phyloP scores from a whole-genome alignment of 805 yeast species.

The Pichia eremophila region DNA sequence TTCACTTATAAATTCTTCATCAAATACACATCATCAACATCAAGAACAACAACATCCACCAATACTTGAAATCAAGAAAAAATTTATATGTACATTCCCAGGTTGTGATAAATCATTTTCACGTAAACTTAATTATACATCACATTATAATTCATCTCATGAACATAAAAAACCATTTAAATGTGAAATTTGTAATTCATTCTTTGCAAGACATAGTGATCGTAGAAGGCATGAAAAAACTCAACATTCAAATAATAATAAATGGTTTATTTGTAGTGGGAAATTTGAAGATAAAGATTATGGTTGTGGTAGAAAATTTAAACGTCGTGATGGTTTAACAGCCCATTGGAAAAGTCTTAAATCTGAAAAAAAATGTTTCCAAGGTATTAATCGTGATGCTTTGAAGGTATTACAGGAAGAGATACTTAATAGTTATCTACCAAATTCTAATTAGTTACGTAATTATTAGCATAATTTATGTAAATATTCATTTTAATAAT shows the following conservation, averaged over 20 bases:
- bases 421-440: neutral
- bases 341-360: slow-evolving; percentile 30
- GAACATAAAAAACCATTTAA: slow-evolving; percentile 26
- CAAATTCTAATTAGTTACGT: too few relatives aligned
- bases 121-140: slow-evolving; percentile 25
- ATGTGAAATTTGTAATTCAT: slow-evolving; percentile 22
- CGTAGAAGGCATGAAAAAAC: slow-evolving; percentile 27
- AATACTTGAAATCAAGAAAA: slow-evolving; percentile 1
- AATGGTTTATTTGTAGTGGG: slow-evolving; percentile 25
- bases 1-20: too few relatives aligned
- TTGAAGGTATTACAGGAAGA: neutral
- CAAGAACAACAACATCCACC: neutral
- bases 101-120: slow-evolving; percentile 25
- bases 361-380: slow-evolving; percentile 26
- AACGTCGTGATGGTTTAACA: slow-evolving; percentile 27
- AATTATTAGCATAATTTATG: too few relatives aligned
- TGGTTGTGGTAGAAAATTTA: slow-evolving; percentile 28
- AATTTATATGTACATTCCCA: slow-evolving; percentile 19
- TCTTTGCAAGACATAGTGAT: slow-evolving; percentile 28
- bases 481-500: too few relatives aligned
- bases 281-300: slow-evolving; percentile 17
- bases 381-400: slow-evolving; percentile 6
- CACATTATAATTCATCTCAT: slow-evolving; percentile 27
- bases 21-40: neutral
- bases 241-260: slow-evolving; percentile 21